Conservation (phyloP, 805 yeast genomes). For the Torulaspora franciscae region DNA sequence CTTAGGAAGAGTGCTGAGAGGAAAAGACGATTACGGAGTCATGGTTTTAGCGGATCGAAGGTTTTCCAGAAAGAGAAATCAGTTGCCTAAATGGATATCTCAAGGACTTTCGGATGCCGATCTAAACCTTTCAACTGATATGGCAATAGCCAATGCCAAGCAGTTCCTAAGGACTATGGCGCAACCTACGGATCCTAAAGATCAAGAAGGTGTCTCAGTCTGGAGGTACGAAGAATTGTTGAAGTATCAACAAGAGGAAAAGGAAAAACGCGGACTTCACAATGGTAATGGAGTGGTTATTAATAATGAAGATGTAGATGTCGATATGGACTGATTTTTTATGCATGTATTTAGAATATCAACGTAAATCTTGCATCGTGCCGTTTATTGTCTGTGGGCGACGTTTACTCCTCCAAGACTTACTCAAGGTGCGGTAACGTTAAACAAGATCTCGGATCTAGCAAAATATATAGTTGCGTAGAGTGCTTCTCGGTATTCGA, state of each 20-base stretch:
- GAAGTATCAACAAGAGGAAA: conserved; percentile 52
- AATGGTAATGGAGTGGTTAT: conserved; percentile 11
- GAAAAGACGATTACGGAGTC: conserved; percentile 97
- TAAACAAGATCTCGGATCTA: neutral
- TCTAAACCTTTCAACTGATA: conserved; percentile 86
- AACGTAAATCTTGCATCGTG: too few species aligned
- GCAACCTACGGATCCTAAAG: conserved; percentile 84
- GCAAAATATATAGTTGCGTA: neutral
- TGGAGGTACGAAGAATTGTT: conserved; percentile 76
- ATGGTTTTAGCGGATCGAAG: conserved; percentile 97
- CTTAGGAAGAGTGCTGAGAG: conserved; percentile 92
- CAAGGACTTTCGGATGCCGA: conserved; percentile 92
- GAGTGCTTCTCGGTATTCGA: neutral
- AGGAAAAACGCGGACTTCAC: conserved; percentile 11
- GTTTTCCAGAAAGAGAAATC: conserved; percentile 78
- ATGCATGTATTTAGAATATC: neutral
- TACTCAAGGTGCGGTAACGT: too few species aligned
- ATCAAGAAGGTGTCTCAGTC: conserved; percentile 90
- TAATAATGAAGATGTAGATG: conserved; percentile 19
- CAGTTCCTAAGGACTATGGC: conserved; percentile 90
- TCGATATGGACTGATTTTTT: conserved; percentile 6
- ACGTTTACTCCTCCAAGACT: too few species aligned
- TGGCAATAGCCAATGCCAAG: conserved; percentile 93
- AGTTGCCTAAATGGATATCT: conserved; percentile 94
- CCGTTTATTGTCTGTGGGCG: too few species aligned